Base-by-base conservation (phyloP, 2,329 filamentous ascomycete species). In the Diaporthe aspalathi region DNA sequence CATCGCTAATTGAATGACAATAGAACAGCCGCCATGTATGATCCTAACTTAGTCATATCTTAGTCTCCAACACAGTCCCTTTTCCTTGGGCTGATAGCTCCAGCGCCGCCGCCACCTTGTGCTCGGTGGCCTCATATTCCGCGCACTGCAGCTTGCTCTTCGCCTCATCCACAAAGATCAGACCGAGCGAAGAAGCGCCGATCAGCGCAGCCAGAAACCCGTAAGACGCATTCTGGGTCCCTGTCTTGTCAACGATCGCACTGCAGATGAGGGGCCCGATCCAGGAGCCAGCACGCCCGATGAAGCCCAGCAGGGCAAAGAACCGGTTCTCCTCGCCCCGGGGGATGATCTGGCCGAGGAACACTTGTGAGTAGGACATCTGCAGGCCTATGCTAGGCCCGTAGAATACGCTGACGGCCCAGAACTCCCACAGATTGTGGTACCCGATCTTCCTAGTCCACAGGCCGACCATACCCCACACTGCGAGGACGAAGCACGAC, bases 341-440 rank as follows among this genome's bases (percentile, higher is more conserved):
- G 1, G 66, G 66, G 7, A 57, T 68, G 11, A 68, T 35, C 16
- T 68, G 50, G 6, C 50, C 66, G 22, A 68, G 50, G 3, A 68
- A 68, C 1, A 56, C 52, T n/a, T 68, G 66, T 3, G 49, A 56
- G 27, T 68, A 68, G 0, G 66, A 56, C 50, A 60, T 56, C n/a
- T 68, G 52, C 38, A 56, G 40, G 0, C 49, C 49, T 3, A 68
- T 20, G 16, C 40, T 47, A 2, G 53, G 52, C 4, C 66, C 66
- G 12, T 56, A 56, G 24, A 68, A 47, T 2, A 56, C 66, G 8
- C 35, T 68, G 22, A 56, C 29, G 1, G 38, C 49, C 66, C 66
- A 68, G 27, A 68, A 68, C 16, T 68, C 66, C 66, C 66, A 68
- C 12, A 68, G 29, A 5, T 68, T 68, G n/a, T 68, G 66, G 40